Evolutionary conservation across 768 basidiomycete species (phyloP).

Genomic region (Pisolithus sp.): DNA sequence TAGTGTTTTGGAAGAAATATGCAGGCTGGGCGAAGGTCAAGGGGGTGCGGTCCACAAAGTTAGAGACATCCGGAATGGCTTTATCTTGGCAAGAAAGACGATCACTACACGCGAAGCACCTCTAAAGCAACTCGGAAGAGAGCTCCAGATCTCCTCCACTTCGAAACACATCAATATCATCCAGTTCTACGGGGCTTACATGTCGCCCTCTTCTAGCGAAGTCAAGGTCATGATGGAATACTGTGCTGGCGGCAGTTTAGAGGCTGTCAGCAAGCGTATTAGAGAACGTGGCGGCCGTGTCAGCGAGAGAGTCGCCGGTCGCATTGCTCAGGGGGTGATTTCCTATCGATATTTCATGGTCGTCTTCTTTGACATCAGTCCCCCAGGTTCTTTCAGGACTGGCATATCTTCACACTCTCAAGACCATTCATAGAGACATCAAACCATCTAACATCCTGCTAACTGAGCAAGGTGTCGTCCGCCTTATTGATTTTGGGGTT

Average conservation of each 20-base stretch:
- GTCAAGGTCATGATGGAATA: slow-evolving; percentile 95
- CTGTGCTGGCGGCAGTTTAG: slow-evolving; percentile 83
- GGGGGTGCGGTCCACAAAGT: slow-evolving; percentile 97
- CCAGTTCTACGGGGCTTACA: slow-evolving; percentile 87
- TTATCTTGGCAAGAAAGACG: slow-evolving; percentile 90
- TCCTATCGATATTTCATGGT: background rate
- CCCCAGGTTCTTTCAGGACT: slow-evolving; percentile 82
- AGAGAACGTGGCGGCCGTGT: slow-evolving; percentile 72
- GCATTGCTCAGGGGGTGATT: slow-evolving; percentile 87
- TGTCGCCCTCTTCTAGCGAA: slow-evolving; percentile 81
- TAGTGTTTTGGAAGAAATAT: slow-evolving; percentile 66
- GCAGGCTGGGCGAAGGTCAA: slow-evolving; percentile 87
- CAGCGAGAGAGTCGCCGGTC: slow-evolving; percentile 83
- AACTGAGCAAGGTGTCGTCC: slow-evolving; percentile 83
- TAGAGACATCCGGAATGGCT: slow-evolving; percentile 68
- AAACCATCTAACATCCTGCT: slow-evolving; percentile 92
- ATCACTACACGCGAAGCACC: slow-evolving; percentile 89
- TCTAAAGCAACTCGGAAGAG: slow-evolving; percentile 85
- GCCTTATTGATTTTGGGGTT: slow-evolving; percentile 94
- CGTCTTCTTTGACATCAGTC: slow-evolving; percentile 6
- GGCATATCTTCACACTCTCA: slow-evolving; percentile 82
- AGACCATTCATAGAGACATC: slow-evolving; percentile 94
- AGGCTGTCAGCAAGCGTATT: slow-evolving; percentile 81
- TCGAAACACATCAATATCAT: slow-evolving; percentile 86
- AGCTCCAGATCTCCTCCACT: slow-evolving; percentile 83